phyloP scores from a whole-genome alignment of 1,139 yeast species.

The Kodamaea derodonti region DNA sequence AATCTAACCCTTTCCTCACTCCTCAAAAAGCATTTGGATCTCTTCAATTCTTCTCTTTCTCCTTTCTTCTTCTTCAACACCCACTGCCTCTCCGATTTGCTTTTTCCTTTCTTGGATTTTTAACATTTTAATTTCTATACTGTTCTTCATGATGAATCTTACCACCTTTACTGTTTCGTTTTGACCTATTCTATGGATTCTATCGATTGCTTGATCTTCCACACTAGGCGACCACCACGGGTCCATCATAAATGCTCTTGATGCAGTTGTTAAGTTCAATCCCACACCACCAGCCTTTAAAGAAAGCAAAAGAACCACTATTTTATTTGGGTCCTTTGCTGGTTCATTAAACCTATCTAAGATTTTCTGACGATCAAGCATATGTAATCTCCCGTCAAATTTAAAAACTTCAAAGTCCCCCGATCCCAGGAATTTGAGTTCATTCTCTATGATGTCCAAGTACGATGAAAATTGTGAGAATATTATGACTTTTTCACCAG shows the following conservation, averaged over 20 bases:
- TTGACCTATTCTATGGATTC: constrained; percentile 92
- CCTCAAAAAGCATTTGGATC: constrained; percentile 70
- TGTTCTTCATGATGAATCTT: constrained; percentile 75
- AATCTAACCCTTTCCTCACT: too few relatives aligned
- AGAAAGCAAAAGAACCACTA: constrained; percentile 65
- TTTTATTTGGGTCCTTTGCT: constrained; percentile 22
- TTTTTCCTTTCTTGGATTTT: constrained; percentile 83
- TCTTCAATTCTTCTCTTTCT: constrained; percentile 76
- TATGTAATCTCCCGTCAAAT: constrained; percentile 77
- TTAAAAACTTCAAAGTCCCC: constrained; percentile 51
- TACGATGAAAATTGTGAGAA: constrained; percentile 90
- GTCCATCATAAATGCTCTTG: constrained; percentile 87
- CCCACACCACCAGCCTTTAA: constrained; percentile 97
- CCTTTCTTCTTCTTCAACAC: constrained; percentile 73
- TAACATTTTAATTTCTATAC: constrained; percentile 90
- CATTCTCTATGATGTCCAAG: constrained; percentile 69
- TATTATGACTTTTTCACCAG: constrained; percentile 75
- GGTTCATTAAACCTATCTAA: constrained; percentile 50
- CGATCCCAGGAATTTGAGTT: constrained; percentile 42
- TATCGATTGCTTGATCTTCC: constrained; percentile 92
- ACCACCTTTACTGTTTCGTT: constrained; percentile 65
- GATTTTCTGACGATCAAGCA: constrained; percentile 63
- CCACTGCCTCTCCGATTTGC: constrained; percentile 81
- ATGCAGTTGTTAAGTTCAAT: constrained; percentile 80
- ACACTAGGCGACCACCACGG: constrained; percentile 98